Percentiles rank a stretch among this genome's conserved stretches.
Conservation (phyloP, 1,284 basidiomycete genomes). For the Limonomyces culmigenus region DNA sequence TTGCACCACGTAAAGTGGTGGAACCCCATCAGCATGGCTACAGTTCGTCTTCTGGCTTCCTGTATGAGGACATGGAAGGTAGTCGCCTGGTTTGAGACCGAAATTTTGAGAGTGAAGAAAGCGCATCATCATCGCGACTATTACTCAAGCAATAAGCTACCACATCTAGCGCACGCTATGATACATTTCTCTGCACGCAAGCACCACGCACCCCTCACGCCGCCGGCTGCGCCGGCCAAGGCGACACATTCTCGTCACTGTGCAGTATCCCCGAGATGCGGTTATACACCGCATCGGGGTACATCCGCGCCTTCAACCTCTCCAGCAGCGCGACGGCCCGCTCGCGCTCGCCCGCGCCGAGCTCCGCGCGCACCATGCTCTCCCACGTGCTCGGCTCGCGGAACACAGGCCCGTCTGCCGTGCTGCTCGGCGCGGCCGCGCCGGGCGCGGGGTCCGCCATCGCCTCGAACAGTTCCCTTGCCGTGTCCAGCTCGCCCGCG, state of each 20-base stretch:
- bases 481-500: constrained; percentile 49
- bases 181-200: too few relatives aligned
- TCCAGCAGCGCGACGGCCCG: constrained; percentile 58
- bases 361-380: constrained; percentile 87
- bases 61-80: too few relatives aligned
- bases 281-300: constrained; percentile 32
- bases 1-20: too few relatives aligned
- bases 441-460: constrained; percentile 78
- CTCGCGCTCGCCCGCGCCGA: constrained; percentile 60
- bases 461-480: constrained; percentile 71
- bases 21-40: too few relatives aligned
- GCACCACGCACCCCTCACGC: too few relatives aligned
- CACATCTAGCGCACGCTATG: too few relatives aligned
- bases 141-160: too few relatives aligned
- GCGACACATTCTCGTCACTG: constrained; percentile 17
- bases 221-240: constrained; percentile 13
- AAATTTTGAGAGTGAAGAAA: too few relatives aligned
- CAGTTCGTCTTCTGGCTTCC: too few relatives aligned
- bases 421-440: constrained; percentile 81
- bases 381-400: constrained; percentile 92
- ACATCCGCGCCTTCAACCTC: constrained; percentile 59
- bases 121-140: too few relatives aligned
- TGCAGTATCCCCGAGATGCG: constrained; percentile 26
- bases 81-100: too few relatives aligned
- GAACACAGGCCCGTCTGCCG: constrained; percentile 62